A percentile compares a stretch with the other conserved stretches of the same genome.
phyloP scores from a whole-genome alignment of 108 stramenopile species.

The Aureococcus anophagefferens region DNA sequence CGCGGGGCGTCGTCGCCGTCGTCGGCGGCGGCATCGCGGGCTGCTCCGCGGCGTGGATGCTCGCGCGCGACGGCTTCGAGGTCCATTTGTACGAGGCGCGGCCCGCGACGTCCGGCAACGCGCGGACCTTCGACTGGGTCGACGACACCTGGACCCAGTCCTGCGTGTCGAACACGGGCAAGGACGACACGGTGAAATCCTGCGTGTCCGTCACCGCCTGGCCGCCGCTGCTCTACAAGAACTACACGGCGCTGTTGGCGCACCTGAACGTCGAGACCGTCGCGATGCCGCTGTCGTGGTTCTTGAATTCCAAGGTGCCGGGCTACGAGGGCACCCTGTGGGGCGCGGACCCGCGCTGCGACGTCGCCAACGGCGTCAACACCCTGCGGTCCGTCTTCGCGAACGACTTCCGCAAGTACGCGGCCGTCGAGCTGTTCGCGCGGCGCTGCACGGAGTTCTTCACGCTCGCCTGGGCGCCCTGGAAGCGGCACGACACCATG shows the following conservation, averaged over 20 bases:
- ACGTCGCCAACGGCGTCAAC: slow-evolving; percentile 25
- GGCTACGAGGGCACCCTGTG: slow-evolving; percentile 42
- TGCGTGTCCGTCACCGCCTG: slow-evolving; percentile 48
- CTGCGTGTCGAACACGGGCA: neutral
- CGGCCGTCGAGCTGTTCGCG: slow-evolving; percentile 29
- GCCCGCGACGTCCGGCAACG: slow-evolving; percentile 42
- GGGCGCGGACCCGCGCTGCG: slow-evolving; percentile 37
- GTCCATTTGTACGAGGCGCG: slow-evolving; percentile 46
- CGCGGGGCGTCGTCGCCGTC: slow-evolving; percentile 38
- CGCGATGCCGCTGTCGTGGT: slow-evolving; percentile 44
- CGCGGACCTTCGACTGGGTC: slow-evolving; percentile 49
- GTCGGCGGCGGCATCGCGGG: slow-evolving; percentile 55
- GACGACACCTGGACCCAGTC: slow-evolving; percentile 4
- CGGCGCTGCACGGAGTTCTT: slow-evolving; percentile 33
- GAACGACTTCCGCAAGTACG: slow-evolving; percentile 43
- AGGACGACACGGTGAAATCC: slow-evolving; percentile 38
- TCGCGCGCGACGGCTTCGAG: slow-evolving; percentile 36
- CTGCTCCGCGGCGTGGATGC: slow-evolving; percentile 46
- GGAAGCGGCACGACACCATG: slow-evolving; percentile 36
- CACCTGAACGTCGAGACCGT: slow-evolving; percentile 35
- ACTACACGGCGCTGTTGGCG: slow-evolving; percentile 44
- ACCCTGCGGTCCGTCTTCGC: slow-evolving; percentile 37
- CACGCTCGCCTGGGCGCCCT: slow-evolving; percentile 45
- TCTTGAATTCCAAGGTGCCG: slow-evolving; percentile 47
- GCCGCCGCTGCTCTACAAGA: slow-evolving; percentile 50